Conservation (phyloP, 352 stramenopile genomes). For the Pythium vanterpoolii region DNA sequence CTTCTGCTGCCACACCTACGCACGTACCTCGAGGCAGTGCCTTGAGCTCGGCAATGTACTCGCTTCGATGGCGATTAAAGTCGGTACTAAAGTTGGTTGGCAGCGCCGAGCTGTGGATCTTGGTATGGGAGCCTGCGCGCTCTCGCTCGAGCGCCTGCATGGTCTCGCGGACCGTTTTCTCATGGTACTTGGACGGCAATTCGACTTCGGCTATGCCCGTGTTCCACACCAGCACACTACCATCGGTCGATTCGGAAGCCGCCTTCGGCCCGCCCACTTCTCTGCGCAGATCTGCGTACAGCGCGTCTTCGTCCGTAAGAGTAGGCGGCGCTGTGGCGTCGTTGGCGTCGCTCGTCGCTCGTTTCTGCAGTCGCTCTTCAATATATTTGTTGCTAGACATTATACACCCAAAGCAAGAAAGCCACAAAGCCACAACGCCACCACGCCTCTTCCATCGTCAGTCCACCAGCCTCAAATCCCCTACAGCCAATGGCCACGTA, state of each 20-base stretch:
- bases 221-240: slow-evolving; percentile 72
- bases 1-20: background rate
- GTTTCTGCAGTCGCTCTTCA: slow-evolving; percentile 66
- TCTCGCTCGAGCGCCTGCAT: slow-evolving; percentile 38
- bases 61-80: slow-evolving; percentile 69
- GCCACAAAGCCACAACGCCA: background rate
- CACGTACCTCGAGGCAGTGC: slow-evolving; percentile 50
- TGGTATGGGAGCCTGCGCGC: slow-evolving; percentile 21
- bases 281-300: slow-evolving; percentile 67
- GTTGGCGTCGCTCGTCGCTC: slow-evolving; percentile 15
- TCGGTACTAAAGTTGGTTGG: slow-evolving; percentile 75
- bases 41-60: slow-evolving; percentile 72
- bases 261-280: slow-evolving; percentile 22
- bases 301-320: slow-evolving; percentile 51
- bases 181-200: slow-evolving; percentile 47
- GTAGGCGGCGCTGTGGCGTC: slow-evolving; percentile 14
- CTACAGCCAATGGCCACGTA: slow-evolving; percentile 15
- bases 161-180: slow-evolving; percentile 52
- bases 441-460: background rate
- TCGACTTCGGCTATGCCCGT: slow-evolving; percentile 81
- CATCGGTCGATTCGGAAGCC: slow-evolving; percentile 37
- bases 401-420: too few relatives aligned
- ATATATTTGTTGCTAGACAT: slow-evolving; percentile 80
- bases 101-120: slow-evolving; percentile 49
- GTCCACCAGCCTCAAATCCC: background rate